These are phyloP conservation scores for Pseudogymnoascus pannorum DNA, from an alignment of 2,329 filamentous ascomycete species.

Conservation along the genomic window DNA sequence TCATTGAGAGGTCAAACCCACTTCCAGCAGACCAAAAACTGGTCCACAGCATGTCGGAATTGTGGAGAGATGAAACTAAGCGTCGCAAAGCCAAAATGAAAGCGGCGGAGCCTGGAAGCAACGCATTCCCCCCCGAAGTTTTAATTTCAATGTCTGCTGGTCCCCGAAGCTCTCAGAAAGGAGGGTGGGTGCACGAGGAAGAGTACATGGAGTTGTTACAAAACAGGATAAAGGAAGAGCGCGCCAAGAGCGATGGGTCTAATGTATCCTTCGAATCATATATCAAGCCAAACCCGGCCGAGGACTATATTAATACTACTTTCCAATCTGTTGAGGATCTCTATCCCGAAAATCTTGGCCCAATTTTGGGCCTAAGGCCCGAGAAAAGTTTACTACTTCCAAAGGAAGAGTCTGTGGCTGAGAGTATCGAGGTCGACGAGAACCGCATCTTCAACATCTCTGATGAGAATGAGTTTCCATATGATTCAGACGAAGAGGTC, in stretches of 20 bases:
- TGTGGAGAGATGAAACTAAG: slow-evolving; percentile 86
- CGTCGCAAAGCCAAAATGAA: slow-evolving; percentile 68
- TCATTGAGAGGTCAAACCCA: slow-evolving; percentile 64
- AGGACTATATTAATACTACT: slow-evolving; percentile 61
- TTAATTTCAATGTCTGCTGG: slow-evolving; percentile 86
- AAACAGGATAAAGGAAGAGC: slow-evolving; percentile 59
- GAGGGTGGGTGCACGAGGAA: slow-evolving; percentile 89
- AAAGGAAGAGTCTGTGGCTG: slow-evolving; percentile 11
- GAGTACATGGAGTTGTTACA: slow-evolving; percentile 64
- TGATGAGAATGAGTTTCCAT: slow-evolving; percentile 39
- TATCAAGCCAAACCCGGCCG: slow-evolving; percentile 45
- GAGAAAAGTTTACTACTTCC: slow-evolving; percentile 19
- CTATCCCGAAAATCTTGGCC: slow-evolving; percentile 59
- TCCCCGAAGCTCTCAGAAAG: slow-evolving; percentile 59
- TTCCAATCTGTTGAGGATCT: slow-evolving; percentile 83
- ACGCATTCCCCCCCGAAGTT: slow-evolving; percentile 72
- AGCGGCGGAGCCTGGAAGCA: slow-evolving; percentile 55
- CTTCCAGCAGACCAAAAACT: slow-evolving; percentile 65
- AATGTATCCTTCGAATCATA: slow-evolving; percentile 59
- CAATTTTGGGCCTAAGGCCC: slow-evolving; percentile 34
- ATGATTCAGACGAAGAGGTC: slow-evolving; percentile 49
- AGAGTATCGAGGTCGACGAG: slow-evolving; percentile 52
- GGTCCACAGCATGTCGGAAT: slow-evolving; percentile 85
- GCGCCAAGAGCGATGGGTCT: slow-evolving; percentile 36
- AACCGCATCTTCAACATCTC: slow-evolving; percentile 40